phyloP scores from a whole-genome alignment of 1,284 basidiomycete species.

The Microbotryum intermedium region DNA sequence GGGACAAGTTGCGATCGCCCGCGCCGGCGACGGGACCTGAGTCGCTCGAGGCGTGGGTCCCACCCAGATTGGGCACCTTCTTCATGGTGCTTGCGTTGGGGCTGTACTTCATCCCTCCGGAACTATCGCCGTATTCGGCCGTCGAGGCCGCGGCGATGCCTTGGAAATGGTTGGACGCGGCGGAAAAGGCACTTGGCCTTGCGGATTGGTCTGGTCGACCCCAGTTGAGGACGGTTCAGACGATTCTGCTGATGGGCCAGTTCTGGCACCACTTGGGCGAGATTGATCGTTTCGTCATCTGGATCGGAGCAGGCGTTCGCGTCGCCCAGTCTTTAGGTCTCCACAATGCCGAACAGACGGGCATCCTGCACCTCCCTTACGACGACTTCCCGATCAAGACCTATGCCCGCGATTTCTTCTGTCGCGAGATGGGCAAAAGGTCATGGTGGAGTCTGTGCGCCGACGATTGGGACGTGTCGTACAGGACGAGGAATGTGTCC shows the following conservation, averaged over 20 bases:
- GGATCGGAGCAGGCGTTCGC: slow-evolving; percentile 1
- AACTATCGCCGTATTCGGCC: neutral
- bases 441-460: neutral
- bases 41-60: neutral
- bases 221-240: neutral
- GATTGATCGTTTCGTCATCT: neutral
- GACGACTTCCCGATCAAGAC: neutral
- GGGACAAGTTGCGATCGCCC: neutral
- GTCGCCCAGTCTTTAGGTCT: neutral
- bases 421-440: neutral
- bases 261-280: neutral
- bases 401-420: neutral
- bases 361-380: neutral
- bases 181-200: neutral
- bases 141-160: neutral
- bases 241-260: neutral
- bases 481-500: neutral
- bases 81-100: slow-evolving; percentile 3
- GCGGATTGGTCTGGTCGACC: slow-evolving; percentile 2
- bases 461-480: slow-evolving; percentile 2
- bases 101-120: neutral
- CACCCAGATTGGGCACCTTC: neutral
- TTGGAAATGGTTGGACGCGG: neutral
- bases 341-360: neutral
- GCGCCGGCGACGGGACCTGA: neutral